Evolutionary conservation across 192 early-diverging fungal genomes (phyloP).

Genomic region (Helicostylum pulchrum): DNA sequence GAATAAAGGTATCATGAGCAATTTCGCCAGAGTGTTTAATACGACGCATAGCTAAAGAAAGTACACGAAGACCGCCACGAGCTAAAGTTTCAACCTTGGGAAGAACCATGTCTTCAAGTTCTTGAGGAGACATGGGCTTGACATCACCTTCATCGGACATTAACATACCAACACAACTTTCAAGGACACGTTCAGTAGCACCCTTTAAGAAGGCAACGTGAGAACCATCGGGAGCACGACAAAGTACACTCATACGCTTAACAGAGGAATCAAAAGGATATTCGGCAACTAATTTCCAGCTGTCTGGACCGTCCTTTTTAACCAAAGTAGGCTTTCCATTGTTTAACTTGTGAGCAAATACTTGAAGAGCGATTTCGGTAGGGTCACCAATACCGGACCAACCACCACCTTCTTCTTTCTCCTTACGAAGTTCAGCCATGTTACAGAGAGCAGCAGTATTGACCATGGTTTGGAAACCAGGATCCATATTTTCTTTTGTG

Average conservation of each 20-base stretch:
- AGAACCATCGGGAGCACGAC: slow-evolving; percentile 35
- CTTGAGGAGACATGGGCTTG: slow-evolving; percentile 27
- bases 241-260: slow-evolving; percentile 92
- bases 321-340: slow-evolving; percentile 67
- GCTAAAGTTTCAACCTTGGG: slow-evolving; percentile 71
- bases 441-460: slow-evolving; percentile 79
- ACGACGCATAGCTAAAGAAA: slow-evolving; percentile 72
- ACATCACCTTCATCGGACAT: slow-evolving; percentile 34
- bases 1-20: slow-evolving; percentile 35
- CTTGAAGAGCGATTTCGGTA: slow-evolving; percentile 84
- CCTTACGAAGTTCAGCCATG: slow-evolving; percentile 74
- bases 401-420: slow-evolving; percentile 18
- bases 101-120: slow-evolving; percentile 45
- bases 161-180: slow-evolving; percentile 59
- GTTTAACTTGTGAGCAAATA: slow-evolving; percentile 77
- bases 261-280: slow-evolving; percentile 71
- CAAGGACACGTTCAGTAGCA: slow-evolving; percentile 85
- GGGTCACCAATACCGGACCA: slow-evolving; percentile 63
- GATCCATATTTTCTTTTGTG: slow-evolving; percentile 38
- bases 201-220: slow-evolving; percentile 79
- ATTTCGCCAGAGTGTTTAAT: slow-evolving; percentile 35
- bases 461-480: slow-evolving; percentile 45
- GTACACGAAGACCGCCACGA: slow-evolving; percentile 76
- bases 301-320: slow-evolving; percentile 23
- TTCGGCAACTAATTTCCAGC: slow-evolving; percentile 55